Conservation (phyloP, 2,329 filamentous ascomycete species). For the Epichloe hybrida region DNA sequence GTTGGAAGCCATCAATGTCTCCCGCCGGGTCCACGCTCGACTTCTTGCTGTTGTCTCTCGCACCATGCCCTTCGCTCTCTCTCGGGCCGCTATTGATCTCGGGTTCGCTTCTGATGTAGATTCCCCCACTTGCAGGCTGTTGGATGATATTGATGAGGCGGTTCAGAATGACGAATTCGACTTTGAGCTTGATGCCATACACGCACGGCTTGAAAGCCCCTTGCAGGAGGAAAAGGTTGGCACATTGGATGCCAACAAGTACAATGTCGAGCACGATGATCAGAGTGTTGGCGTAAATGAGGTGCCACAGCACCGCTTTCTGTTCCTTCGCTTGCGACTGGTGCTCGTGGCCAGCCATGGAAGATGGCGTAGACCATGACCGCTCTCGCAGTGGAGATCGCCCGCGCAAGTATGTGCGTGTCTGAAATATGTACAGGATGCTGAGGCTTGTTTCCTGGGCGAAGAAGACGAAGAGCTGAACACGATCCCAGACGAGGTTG, state of each 20-base stretch:
- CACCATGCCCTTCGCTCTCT: not conserved
- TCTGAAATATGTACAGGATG: constrained; percentile 30
- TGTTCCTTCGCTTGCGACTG: constrained; percentile 9
- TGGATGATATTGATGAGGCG: constrained; percentile 19
- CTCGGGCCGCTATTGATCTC: not conserved
- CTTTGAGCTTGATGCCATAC: constrained; percentile 26
- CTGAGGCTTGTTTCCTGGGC: constrained; percentile 38
- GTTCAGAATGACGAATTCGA: constrained; percentile 27
- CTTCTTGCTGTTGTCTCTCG: not conserved
- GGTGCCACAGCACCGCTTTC: constrained; percentile 18
- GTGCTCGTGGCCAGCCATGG: constrained; percentile 20
- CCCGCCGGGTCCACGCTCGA: not conserved
- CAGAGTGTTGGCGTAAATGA: constrained; percentile 31
- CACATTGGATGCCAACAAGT: constrained; percentile 24
- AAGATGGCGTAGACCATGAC: constrained; percentile 28
- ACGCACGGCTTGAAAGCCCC: constrained; percentile 24
- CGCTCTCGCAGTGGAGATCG: constrained; percentile 5
- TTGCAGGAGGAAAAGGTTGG: constrained; percentile 22
- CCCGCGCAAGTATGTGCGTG: constrained; percentile 7
- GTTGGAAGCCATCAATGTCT: not conserved
- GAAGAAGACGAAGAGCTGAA: constrained; percentile 40
- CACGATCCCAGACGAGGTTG: constrained; percentile 32
- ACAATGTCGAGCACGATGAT: constrained; percentile 32
- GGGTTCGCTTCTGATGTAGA: constrained; percentile 1
- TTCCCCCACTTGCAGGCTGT: not conserved